Evolutionary conservation across 2,329 filamentous ascomycete species (phyloP).

Genomic region (Akanthomyces muscarius): DNA sequence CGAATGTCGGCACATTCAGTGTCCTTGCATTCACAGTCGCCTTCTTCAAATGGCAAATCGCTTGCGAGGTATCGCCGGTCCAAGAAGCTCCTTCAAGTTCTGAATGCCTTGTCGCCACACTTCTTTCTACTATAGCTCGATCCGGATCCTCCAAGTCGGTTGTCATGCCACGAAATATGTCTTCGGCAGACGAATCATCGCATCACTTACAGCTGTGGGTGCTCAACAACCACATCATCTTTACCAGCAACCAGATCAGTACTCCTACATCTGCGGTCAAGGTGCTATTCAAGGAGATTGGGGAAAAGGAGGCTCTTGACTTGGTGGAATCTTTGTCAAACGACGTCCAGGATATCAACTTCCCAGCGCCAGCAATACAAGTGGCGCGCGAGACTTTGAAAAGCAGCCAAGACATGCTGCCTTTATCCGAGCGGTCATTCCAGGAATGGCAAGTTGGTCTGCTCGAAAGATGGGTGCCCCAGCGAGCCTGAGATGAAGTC

Average conservation of each 20-base stretch:
- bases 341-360: constrained; percentile 55
- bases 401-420: constrained; percentile 49
- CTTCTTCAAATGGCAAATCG: constrained; percentile 56
- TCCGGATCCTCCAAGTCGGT: constrained; percentile 56
- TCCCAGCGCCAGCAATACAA: constrained; percentile 49
- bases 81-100: constrained; percentile 35
- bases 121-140: constrained; percentile 51
- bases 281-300: constrained; percentile 47
- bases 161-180: constrained; percentile 35
- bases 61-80: constrained; percentile 32
- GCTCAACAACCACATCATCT: constrained; percentile 52
- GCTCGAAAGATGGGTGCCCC: constrained; percentile 40
- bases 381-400: constrained; percentile 42
- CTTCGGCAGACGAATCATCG: neutral
- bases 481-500: constrained; percentile 26
- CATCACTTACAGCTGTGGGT: constrained; percentile 50
- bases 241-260: constrained; percentile 35
- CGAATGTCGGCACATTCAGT: constrained; percentile 46
- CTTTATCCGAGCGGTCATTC: constrained; percentile 52
- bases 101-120: constrained; percentile 50
- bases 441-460: constrained; percentile 66
- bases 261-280: constrained; percentile 44
- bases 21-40: constrained; percentile 42
- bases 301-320: constrained; percentile 40
- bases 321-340: constrained; percentile 49